Evolutionary conservation across 2,329 filamentous ascomycete species (phyloP).

Genomic region (Coleophoma crateriformis): DNA sequence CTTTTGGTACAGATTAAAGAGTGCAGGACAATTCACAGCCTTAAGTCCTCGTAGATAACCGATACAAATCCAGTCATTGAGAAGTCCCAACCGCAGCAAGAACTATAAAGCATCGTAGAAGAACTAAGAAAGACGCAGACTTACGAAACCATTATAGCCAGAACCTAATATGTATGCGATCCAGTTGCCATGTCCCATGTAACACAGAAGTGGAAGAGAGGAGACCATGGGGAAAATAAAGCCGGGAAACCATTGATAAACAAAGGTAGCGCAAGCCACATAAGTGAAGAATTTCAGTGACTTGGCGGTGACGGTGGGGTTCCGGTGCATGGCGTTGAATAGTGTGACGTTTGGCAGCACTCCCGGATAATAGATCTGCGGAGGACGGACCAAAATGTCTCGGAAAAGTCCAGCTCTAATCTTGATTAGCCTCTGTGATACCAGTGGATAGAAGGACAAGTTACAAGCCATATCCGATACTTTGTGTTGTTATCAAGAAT

Average conservation of each 20-base stretch:
- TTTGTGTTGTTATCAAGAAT: slow-evolving; percentile 24
- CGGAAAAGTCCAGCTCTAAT: slow-evolving; percentile 16
- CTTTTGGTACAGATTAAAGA: too few species aligned
- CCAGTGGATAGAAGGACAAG: too few species aligned
- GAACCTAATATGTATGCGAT: slow-evolving; percentile 26
- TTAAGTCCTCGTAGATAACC: too few species aligned
- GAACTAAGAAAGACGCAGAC: background rate
- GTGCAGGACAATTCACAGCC: too few species aligned
- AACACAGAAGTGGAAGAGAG: slow-evolving; percentile 17
- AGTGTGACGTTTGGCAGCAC: slow-evolving; percentile 24
- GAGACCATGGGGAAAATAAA: slow-evolving; percentile 24
- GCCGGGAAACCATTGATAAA: slow-evolving; percentile 27
- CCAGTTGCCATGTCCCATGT: slow-evolving; percentile 21
- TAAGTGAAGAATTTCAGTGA: slow-evolving; percentile 23
- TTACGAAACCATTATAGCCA: slow-evolving; percentile 24
- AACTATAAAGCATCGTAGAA: too few species aligned
- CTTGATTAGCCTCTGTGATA: too few species aligned
- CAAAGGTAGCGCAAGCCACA: slow-evolving; percentile 20
- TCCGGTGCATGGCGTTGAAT: slow-evolving; percentile 27
- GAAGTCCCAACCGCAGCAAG: too few species aligned
- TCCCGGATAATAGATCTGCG: slow-evolving; percentile 26
- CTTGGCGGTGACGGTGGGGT: slow-evolving; percentile 21
- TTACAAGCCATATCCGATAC: slow-evolving; percentile 24
- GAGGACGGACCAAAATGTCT: slow-evolving; percentile 25
- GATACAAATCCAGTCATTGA: too few species aligned